Evolutionary conservation across 2,329 filamentous ascomycete genomes (phyloP).

Genomic region (Didymella sp.): DNA sequence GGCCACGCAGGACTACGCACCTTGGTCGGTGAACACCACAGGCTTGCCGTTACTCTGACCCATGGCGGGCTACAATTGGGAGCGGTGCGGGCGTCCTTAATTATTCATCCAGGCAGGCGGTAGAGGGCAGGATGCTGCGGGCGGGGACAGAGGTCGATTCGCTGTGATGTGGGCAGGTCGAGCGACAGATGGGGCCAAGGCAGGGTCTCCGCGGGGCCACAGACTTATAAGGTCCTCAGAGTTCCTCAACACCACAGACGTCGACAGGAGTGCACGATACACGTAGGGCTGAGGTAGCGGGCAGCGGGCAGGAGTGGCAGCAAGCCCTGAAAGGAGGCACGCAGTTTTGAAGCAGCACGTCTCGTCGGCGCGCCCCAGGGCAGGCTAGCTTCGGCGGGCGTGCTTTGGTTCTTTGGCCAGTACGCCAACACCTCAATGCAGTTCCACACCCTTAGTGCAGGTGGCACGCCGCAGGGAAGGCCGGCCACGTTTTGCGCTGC

Average conservation of each 20-base stretch:
- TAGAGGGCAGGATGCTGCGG: conserved; percentile 3
- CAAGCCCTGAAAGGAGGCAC: conserved; percentile 19
- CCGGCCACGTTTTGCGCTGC: conserved; percentile 20
- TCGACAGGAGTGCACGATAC: not conserved
- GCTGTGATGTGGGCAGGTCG: conserved; percentile 9
- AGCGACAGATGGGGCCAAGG: conserved; percentile 6
- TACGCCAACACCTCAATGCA: conserved; percentile 15
- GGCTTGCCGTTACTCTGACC: conserved; percentile 95
- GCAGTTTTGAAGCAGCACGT: conserved; percentile 23
- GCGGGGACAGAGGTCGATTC: conserved; percentile 9
- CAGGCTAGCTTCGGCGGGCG: conserved; percentile 20
- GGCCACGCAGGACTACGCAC: conserved; percentile 58
- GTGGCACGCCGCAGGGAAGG: conserved; percentile 18
- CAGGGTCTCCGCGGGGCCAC: conserved; percentile 12
- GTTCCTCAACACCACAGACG: conserved; percentile 6
- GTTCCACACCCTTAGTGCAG: conserved; percentile 18
- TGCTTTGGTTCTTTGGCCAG: conserved; percentile 19
- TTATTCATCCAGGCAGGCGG: conserved; percentile 16
- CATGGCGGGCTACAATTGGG: conserved; percentile 63
- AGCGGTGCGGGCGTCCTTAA: conserved; percentile 7
- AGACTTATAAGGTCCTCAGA: conserved; percentile 4
- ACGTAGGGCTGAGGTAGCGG: conserved; percentile 13
- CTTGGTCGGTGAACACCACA: conserved; percentile 90
- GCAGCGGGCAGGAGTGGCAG: conserved; percentile 10
- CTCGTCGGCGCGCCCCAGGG: conserved; percentile 17